Conservation (phyloP, 2,329 filamentous ascomycete genomes). For the Aspergillus ochraceoroseus region DNA sequence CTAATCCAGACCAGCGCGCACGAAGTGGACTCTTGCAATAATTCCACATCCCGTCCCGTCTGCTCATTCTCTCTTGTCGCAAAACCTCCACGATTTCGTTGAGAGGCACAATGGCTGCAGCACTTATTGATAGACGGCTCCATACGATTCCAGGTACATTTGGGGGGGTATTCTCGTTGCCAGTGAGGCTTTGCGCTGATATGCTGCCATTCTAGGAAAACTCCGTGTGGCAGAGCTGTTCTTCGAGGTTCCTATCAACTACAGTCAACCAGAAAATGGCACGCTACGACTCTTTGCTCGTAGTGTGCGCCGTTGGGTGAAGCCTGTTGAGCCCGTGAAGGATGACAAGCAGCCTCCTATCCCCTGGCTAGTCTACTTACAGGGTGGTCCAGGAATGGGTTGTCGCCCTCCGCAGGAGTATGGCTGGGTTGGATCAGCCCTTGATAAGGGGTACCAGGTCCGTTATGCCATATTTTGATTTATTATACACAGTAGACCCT, state of each 20-base stretch:
- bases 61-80: too few species aligned
- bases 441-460: constrained; percentile 78
- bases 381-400: constrained; percentile 80
- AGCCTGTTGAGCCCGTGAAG: constrained; percentile 47
- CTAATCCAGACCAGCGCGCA: too few species aligned
- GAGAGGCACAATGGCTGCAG: constrained; percentile 31
- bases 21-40: too few species aligned
- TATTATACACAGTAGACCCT: not conserved
- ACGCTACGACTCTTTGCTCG: constrained; percentile 73
- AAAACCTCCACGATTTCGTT: too few species aligned
- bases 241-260: constrained; percentile 81
- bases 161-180: not conserved
- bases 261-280: constrained; percentile 56
- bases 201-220: constrained; percentile 53
- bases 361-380: constrained; percentile 66
- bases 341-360: constrained; percentile 43
- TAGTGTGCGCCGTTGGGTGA: constrained; percentile 57
- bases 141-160: constrained; percentile 38
- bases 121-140: constrained; percentile 36
- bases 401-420: constrained; percentile 70
- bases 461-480: constrained; percentile 8
- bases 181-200: constrained; percentile 6
- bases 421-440: constrained; percentile 62
- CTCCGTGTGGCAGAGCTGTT: constrained; percentile 74
- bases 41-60: too few species aligned